phyloP scores from a whole-genome alignment of 345 rosid species.

The Alliaria petiolata region DNA sequence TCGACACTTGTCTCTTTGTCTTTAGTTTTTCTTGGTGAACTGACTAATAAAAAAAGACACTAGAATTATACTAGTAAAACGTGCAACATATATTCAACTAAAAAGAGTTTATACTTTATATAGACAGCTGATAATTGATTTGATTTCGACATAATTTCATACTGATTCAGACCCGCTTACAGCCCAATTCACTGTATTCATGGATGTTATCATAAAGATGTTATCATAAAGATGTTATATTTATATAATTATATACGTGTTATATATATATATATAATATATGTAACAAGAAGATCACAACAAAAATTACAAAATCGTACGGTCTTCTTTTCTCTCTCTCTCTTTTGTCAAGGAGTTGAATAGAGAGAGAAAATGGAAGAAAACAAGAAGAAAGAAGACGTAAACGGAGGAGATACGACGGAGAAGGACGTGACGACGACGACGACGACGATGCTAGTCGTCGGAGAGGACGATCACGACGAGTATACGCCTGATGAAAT shows the following conservation, averaged over 20 bases:
- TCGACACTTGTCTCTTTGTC: background rate
- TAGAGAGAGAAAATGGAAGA: slow-evolving; percentile 34
- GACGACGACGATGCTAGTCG: background rate
- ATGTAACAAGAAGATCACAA: background rate
- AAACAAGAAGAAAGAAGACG: slow-evolving; percentile 23
- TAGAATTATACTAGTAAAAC: background rate
- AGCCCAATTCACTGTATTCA: slow-evolving; percentile 12
- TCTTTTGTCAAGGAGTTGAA: background rate
- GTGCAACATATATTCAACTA: slow-evolving; percentile 20
- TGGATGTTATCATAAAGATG: slow-evolving; percentile 1
- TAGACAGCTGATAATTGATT: background rate
- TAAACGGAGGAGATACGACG: background rate
- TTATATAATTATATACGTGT: background rate
- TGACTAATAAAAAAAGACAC: background rate
- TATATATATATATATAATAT: background rate
- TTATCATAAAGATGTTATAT: background rate
- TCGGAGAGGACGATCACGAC: slow-evolving; percentile 24
- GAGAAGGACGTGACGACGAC: slow-evolving; percentile 22
- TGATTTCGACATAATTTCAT: background rate
- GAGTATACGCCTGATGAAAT: slow-evolving; percentile 45
- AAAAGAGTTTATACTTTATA: background rate
- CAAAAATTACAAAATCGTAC: background rate
- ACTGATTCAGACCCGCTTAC: slow-evolving; percentile 15
- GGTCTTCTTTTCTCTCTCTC: background rate
- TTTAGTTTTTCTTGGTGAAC: background rate